These are phyloP conservation scores for Globisporangium canariense DNA, from an alignment of 352 stramenopile genomes.

Conservation along the genomic window DNA sequence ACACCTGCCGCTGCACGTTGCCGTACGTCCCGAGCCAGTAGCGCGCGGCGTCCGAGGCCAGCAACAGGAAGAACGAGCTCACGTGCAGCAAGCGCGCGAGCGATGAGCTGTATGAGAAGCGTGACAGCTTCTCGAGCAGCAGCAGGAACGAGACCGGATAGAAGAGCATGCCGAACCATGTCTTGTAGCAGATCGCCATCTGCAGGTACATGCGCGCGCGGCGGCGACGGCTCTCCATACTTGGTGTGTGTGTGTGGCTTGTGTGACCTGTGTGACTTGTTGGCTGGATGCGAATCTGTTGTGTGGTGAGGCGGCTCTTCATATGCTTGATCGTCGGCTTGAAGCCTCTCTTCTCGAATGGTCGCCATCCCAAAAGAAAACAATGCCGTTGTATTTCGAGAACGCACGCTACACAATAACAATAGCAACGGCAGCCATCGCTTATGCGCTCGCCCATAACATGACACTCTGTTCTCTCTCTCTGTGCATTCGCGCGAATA, in stretches of 20 bases:
- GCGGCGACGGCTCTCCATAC: conserved; percentile 30
- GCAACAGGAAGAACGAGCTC: conserved; percentile 40
- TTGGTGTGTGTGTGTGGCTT: background rate
- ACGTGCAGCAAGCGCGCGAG: conserved; percentile 39
- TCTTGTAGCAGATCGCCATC: conserved; percentile 55
- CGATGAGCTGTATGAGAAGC: conserved; percentile 32
- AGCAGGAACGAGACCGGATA: conserved; percentile 61
- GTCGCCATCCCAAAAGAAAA: background rate
- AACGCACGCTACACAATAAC: conserved; percentile 4
- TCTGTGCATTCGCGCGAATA: background rate
- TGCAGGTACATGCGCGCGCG: conserved; percentile 47
- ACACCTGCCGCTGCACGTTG: conserved; percentile 56
- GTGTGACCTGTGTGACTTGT: background rate
- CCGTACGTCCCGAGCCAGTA: conserved; percentile 59
- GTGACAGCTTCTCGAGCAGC: conserved; percentile 53
- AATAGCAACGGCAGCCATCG: background rate
- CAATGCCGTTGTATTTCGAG: conserved; percentile 7
- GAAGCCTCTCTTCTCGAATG: conserved; percentile 1
- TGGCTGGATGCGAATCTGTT: background rate
- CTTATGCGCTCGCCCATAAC: background rate
- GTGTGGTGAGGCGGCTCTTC: background rate
- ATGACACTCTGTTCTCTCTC: background rate
- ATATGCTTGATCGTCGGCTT: background rate
- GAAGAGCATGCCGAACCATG: conserved; percentile 51
- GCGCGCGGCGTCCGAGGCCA: conserved; percentile 40